These are phyloP conservation scores for Nadsonia commutata DNA, from an alignment of 1,139 yeast genomes.

Conservation along the genomic window DNA sequence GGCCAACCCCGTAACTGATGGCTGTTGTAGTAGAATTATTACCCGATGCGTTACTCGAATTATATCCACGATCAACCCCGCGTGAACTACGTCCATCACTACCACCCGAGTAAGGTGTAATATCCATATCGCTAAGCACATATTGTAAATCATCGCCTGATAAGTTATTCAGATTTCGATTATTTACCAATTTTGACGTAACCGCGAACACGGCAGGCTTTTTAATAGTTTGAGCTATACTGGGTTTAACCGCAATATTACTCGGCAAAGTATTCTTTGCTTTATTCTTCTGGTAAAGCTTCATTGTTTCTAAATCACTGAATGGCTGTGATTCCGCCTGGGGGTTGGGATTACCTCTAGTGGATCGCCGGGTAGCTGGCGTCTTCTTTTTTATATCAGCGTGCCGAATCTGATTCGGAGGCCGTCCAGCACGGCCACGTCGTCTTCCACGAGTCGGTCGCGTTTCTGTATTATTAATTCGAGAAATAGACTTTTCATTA, in stretches of 20 bases:
- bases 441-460: no score
- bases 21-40: not conserved
- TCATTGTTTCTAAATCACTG: not conserved
- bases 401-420: no score
- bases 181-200: no score
- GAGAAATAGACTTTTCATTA: no score
- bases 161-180: not conserved
- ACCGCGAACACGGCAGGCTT: no score
- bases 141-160: not conserved
- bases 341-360: not conserved
- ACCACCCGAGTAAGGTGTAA: not conserved
- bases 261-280: no score
- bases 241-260: no score
- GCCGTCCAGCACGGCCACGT: no score
- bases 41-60: not conserved
- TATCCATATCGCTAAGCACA: not conserved
- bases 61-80: not conserved
- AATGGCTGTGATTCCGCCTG: not conserved
- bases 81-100: not conserved
- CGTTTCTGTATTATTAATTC: no score
- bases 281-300: not conserved
- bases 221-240: no score
- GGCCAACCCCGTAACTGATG: not conserved
- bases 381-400: no score
- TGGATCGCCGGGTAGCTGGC: not conserved